These are phyloP conservation scores for Ceratocystis smalleyi DNA, from an alignment of 2,329 filamentous ascomycete genomes.

Conservation along the genomic window DNA sequence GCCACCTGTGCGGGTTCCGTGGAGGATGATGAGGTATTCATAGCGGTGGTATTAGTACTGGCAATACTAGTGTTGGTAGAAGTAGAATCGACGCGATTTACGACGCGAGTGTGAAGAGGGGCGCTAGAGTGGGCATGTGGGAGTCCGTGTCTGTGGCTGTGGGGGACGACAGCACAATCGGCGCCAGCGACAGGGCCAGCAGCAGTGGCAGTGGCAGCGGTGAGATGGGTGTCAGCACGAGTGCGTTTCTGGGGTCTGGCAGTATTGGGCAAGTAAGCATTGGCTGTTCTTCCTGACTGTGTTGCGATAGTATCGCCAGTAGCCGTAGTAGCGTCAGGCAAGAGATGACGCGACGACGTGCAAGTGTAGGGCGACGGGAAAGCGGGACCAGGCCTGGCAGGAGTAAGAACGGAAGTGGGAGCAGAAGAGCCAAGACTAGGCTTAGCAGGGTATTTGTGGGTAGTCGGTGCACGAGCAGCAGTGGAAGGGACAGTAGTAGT, in stretches of 20 bases:
- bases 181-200: too few species aligned
- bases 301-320: not conserved
- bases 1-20: slow-evolving; percentile 1
- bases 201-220: not conserved
- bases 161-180: not conserved
- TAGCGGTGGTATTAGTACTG: not conserved
- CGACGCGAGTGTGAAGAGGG: not conserved
- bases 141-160: not conserved
- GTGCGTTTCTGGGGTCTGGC: not conserved
- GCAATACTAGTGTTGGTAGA: too few species aligned
- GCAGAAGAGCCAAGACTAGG: not conserved
- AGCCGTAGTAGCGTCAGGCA: not conserved
- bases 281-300: not conserved
- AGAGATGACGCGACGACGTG: slow-evolving; percentile 11
- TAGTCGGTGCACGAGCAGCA: slow-evolving; percentile 1
- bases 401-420: not conserved
- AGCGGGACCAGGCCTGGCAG: not conserved
- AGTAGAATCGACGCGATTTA: slow-evolving; percentile 9
- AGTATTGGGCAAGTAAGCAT: not conserved
- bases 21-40: not conserved
- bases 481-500: not conserved
- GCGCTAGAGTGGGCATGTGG: not conserved
- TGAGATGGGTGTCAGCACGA: not conserved
- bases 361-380: slow-evolving; percentile 4
- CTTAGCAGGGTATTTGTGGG: slow-evolving; percentile 5